phyloP scores from a whole-genome alignment of 139 green algal genomes.

The Chlorella sp. region DNA sequence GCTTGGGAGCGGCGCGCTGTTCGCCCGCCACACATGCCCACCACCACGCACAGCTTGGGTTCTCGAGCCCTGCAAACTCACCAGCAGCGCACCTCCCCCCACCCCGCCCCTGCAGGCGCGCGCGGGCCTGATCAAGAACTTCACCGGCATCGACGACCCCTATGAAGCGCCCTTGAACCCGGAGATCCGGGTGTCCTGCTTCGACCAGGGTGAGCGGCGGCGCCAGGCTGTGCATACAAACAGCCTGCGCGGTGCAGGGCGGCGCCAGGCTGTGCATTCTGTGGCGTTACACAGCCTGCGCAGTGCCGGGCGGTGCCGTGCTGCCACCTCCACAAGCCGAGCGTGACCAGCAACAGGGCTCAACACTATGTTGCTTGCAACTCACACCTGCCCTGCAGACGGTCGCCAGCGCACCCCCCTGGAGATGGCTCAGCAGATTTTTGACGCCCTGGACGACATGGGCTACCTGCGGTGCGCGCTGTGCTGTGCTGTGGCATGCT shows the following conservation, averaged over 20 bases:
- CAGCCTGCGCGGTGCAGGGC: background rate
- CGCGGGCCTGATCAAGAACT: constrained; percentile 92
- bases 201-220: background rate
- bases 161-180: constrained; percentile 26
- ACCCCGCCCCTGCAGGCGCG: constrained; percentile 55
- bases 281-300: background rate
- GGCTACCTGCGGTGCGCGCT: constrained; percentile 31
- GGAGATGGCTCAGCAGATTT: constrained; percentile 33
- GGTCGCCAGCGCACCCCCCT: constrained; percentile 1
- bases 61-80: no score
- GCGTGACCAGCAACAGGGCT: no score
- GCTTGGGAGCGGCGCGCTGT: no score
- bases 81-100: no score
- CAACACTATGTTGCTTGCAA: no score
- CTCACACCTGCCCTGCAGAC: background rate
- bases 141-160: constrained; percentile 69
- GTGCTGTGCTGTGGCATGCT: background rate
- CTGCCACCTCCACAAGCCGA: no score
- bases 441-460: constrained; percentile 18
- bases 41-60: no score
- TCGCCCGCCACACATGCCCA: no score
- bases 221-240: background rate
- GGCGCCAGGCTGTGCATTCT: no score
- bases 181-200: constrained; percentile 7
- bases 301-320: no score